Evolutionary conservation across 805 yeast species (phyloP), one percentile per base, ranked within the genome.

Genomic region (Ogataea salicorniae): DNA sequence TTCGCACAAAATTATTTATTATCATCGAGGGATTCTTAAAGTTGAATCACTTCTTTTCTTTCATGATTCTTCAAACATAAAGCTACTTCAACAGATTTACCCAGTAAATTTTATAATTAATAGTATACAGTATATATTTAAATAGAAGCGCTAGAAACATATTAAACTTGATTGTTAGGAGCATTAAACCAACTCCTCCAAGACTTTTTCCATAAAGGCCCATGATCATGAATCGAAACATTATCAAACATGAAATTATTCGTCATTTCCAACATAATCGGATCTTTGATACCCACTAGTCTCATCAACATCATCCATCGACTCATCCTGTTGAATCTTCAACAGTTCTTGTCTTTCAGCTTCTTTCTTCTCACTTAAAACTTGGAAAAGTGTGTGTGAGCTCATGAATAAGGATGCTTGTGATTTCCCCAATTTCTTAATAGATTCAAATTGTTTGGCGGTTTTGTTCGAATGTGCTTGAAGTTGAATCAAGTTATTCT

Each of bases 401-500:
- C 63, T 55, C 64, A 63, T 63, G 37, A 64, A 58, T 40, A 60
- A 51, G 6, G 60, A 56, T 2, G 66, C 55, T 37, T 63, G 67
- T 11, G 59, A 59, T 23, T 48, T 53, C 4, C 63, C 65, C 6
- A 63, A 49, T 26, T 56, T 53, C 41, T 62, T 56, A 20, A 63
- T 58, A 2, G 51, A 46, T 14, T 55, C 57, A 49, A 57, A 59
- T 43, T 63, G 68, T 14, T 55, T 48, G 1, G 63, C 54, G 0
- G 65, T 55, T 23, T 52, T 54, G 26, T 53, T 47, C 3, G 58
- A 45, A 1, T 60, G 56, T 17, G 51, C 45, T 38, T 56, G 51
- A 42, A 61, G 40, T 1, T 53, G 48, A n/a, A 50, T 50, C 16
- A 61, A 42, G 29, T 61, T 60, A 20, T 51, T 44, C 37, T 59